A percentile compares a stretch with the other conserved stretches of the same genome.
Conservation (phyloP, 208 protist species). For the Blechomonas ayalai region DNA sequence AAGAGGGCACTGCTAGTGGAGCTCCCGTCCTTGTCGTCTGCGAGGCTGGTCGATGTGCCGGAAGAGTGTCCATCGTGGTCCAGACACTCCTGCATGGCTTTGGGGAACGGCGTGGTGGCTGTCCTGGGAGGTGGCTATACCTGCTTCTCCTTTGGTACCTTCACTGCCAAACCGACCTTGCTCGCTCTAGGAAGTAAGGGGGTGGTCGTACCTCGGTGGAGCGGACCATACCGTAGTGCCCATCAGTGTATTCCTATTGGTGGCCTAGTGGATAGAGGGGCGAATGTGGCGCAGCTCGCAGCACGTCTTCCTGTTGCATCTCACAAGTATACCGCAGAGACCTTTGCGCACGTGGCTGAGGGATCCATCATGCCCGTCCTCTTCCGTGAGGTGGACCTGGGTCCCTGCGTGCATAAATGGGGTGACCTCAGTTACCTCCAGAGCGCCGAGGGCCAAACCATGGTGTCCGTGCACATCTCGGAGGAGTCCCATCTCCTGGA, state of each 20-base stretch:
- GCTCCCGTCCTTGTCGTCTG: constrained; percentile 4
- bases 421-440: constrained; percentile 47
- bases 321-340: constrained; percentile 23
- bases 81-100: constrained; percentile 45
- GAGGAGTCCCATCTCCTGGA: constrained; percentile 50
- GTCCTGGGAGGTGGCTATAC: constrained; percentile 80
- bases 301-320: constrained; percentile 2
- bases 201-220: not conserved
- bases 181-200: constrained; percentile 21
- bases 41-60: constrained; percentile 17
- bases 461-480: constrained; percentile 77
- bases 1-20: constrained; percentile 12
- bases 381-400: constrained; percentile 54
- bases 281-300: not conserved
- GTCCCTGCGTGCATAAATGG: constrained; percentile 52
- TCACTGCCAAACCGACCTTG: constrained; percentile 44
- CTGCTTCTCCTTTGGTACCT: constrained; percentile 89
- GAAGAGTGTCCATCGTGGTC: constrained; percentile 41
- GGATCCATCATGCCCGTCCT: constrained; percentile 40
- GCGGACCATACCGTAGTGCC: not conserved
- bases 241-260: too few species aligned
- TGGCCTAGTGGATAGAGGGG: not conserved
- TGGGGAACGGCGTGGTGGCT: constrained; percentile 49
- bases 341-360: constrained; percentile 23
- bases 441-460: constrained; percentile 23